phyloP scores from a whole-genome alignment of 176 grass and related monocot genomes.

The Cymbopogon citratus region DNA sequence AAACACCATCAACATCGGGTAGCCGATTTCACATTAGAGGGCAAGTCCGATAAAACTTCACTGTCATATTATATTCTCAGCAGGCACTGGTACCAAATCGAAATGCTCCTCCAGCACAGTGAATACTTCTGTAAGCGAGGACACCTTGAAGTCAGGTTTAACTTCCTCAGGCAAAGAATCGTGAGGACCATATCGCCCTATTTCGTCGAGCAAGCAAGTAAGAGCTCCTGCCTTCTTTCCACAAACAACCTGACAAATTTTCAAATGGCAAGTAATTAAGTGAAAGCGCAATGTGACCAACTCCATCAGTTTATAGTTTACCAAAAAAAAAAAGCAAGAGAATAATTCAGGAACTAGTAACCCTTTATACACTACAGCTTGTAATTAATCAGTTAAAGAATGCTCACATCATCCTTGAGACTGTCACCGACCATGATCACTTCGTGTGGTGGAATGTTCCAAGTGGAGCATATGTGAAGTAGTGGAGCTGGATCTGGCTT shows the following conservation, averaged over 20 bases:
- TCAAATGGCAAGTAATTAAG: not conserved
- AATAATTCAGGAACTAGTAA: not conserved
- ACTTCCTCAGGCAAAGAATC: slow-evolving; percentile 53
- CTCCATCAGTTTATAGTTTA: not conserved
- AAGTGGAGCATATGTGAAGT: slow-evolving; percentile 81
- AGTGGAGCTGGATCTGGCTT: slow-evolving; percentile 92
- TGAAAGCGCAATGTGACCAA: not conserved
- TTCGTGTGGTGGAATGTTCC: slow-evolving; percentile 72
- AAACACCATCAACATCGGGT: slow-evolving; percentile 1
- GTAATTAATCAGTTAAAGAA: slow-evolving; percentile 5
- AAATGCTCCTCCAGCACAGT: slow-evolving; percentile 61
- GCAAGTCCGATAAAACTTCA: not conserved
- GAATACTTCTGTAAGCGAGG: slow-evolving; percentile 57
- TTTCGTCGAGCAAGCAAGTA: slow-evolving; percentile 96
- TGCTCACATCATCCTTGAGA: slow-evolving; percentile 85
- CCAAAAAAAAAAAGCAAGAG: not conserved
- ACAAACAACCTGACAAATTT: slow-evolving; percentile 55
- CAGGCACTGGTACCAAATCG: slow-evolving; percentile 33
- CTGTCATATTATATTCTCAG: slow-evolving; percentile 37
- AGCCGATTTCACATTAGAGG: not conserved
- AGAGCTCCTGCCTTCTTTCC: slow-evolving; percentile 82
- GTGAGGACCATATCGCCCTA: slow-evolving; percentile 40
- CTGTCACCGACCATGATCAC: slow-evolving; percentile 96
- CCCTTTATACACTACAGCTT: not conserved
- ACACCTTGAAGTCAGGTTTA: slow-evolving; percentile 78